Evolutionary conservation across 1,284 basidiomycete genomes (phyloP).

Genomic region (Malassezia nana): DNA sequence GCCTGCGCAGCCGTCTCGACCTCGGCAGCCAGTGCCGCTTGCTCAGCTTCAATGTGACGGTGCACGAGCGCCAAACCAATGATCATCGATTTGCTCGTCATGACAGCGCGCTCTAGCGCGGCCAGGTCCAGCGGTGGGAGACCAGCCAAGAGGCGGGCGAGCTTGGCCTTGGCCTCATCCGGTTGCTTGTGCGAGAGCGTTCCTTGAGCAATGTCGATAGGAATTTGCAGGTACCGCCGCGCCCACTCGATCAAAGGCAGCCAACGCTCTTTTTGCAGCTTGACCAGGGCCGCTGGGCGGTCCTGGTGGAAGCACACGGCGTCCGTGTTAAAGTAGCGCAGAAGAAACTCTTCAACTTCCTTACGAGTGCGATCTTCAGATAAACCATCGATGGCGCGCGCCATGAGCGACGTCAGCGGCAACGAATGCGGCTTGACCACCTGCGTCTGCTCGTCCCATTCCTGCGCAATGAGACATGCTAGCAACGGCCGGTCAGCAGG

Average conservation of each 20-base stretch:
- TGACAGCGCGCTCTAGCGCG: conserved; percentile 82
- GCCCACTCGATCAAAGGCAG: conserved; percentile 75
- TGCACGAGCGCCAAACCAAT: conserved; percentile 75
- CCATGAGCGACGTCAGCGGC: conserved; percentile 82
- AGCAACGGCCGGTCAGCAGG: conserved; percentile 63
- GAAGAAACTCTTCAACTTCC: conserved; percentile 63
- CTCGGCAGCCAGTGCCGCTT: conserved; percentile 73
- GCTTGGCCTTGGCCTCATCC: conserved; percentile 7
- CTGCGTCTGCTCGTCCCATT: conserved; percentile 88
- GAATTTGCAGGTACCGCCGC: conserved; percentile 57
- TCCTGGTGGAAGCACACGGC: conserved; percentile 84
- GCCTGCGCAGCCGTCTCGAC: conserved; percentile 94
- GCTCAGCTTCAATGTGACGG: conserved; percentile 60
- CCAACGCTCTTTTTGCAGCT: conserved; percentile 79
- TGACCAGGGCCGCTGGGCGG: conserved; percentile 64
- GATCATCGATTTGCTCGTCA: conserved; percentile 82
- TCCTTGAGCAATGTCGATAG: conserved; percentile 21
- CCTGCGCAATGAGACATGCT: conserved; percentile 76
- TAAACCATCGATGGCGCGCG: conserved; percentile 77
- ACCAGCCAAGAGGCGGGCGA: conserved; percentile 17
- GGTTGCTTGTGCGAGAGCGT: conserved; percentile 27
- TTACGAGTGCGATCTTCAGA: conserved; percentile 55
- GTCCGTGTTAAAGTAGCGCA: conserved; percentile 87
- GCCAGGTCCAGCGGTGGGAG: conserved; percentile 29
- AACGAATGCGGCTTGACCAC: conserved; percentile 80